Percentiles rank a stretch among this genome's conserved stretches.
Evolutionary conservation across 257 asterid species (phyloP).

Genomic region (Salvia splendens): DNA sequence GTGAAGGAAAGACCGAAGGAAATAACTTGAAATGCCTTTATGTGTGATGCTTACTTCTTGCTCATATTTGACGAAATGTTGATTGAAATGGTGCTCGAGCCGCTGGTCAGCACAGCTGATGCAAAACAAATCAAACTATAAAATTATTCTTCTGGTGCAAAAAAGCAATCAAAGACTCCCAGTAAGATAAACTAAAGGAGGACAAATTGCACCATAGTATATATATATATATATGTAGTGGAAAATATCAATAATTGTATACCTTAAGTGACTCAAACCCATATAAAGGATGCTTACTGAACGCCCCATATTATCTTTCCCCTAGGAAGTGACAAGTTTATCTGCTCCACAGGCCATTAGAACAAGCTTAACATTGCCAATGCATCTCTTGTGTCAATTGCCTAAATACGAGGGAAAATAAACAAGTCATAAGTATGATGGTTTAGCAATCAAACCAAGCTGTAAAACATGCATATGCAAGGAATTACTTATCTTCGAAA

Average conservation of each 20-base stretch:
- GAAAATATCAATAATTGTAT: conserved; percentile 29
- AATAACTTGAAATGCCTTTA: conserved; percentile 13
- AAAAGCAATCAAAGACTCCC: conserved; percentile 14
- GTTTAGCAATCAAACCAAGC: conserved; percentile 20
- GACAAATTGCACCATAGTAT: conserved; percentile 19
- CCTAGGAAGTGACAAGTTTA: conserved; percentile 67
- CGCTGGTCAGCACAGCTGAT: conserved; percentile 90
- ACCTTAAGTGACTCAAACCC: conserved; percentile 93
- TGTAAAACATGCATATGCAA: conserved; percentile 3
- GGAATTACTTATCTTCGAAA: conserved; percentile 8
- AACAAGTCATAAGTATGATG: conserved; percentile 28
- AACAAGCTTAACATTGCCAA: conserved; percentile 83
- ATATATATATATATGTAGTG: background rate
- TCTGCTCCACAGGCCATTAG: conserved; percentile 84
- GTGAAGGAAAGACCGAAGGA: conserved; percentile 21
- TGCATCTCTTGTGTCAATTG: too few relatives aligned
- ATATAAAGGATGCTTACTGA: conserved; percentile 78
- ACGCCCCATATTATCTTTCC: conserved; percentile 50
- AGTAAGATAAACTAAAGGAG: conserved; percentile 22
- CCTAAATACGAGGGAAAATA: conserved; percentile 44
- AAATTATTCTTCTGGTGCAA: conserved; percentile 74
- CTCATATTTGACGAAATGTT: conserved; percentile 82
- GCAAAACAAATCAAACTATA: conserved; percentile 63
- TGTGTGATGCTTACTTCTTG: conserved; percentile 67
- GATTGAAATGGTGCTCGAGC: conserved; percentile 84